phyloP scores from a whole-genome alignment of 257 asterid species.

The Solanum dulcamara region DNA sequence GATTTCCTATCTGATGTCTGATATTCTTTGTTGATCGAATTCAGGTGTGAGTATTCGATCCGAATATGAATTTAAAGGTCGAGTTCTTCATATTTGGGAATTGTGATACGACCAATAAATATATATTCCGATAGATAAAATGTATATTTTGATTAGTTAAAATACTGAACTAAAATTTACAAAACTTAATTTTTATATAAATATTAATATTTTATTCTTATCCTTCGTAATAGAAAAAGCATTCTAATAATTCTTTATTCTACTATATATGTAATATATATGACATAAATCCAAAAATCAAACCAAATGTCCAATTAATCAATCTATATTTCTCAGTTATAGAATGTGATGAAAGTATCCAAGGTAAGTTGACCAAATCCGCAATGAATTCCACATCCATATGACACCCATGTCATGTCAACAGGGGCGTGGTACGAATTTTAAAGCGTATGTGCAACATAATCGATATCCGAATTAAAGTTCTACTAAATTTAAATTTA shows the following conservation, averaged over 20 bases:
- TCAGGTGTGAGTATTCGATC: not conserved
- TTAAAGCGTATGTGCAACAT: not conserved
- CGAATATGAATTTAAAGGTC: not conserved
- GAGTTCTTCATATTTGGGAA: not conserved
- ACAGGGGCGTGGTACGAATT: too few species aligned
- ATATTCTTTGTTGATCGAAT: not conserved
- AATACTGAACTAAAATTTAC: not conserved
- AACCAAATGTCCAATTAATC: not conserved
- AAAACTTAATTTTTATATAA: too few species aligned
- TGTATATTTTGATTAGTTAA: not conserved
- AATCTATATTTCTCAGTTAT: too few species aligned
- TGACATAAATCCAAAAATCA: too few species aligned
- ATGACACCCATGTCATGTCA: not conserved
- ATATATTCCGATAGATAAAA: too few species aligned
- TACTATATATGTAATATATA: too few species aligned
- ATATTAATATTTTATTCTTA: too few species aligned
- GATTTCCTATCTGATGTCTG: too few species aligned
- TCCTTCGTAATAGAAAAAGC: not conserved
- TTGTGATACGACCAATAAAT: not conserved
- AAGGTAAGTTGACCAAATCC: not conserved
- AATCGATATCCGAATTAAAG: fast-evolving
- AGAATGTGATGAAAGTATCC: not conserved
- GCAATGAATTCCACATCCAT: not conserved
- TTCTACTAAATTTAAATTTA: not conserved
- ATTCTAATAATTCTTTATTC: too few species aligned